Evolutionary conservation across 176 grass and related monocot genomes (phyloP).

Genomic region (Elaeis guineensis): DNA sequence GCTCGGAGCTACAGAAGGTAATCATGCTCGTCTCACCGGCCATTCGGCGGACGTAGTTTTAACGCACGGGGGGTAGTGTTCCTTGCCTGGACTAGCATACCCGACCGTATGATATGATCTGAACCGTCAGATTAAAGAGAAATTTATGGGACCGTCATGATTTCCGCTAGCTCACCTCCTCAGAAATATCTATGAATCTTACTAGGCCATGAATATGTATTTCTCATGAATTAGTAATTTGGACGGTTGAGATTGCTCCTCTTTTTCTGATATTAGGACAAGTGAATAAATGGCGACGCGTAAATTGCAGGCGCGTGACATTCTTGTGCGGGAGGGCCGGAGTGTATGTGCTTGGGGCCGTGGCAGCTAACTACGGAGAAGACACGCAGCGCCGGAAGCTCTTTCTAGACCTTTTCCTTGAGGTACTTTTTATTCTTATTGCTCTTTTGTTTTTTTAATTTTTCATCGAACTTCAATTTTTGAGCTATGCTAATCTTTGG

Average conservation of each 20-base stretch:
- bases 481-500: too few species aligned
- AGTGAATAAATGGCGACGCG: not conserved
- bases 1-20: not conserved
- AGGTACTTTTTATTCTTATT: not conserved
- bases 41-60: not conserved
- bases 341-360: not conserved
- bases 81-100: not conserved
- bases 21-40: not conserved
- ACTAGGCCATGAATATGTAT: too few species aligned
- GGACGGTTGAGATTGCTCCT: too few species aligned
- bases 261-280: too few species aligned
- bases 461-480: too few species aligned
- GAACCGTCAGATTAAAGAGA: too few species aligned
- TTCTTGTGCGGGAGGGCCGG: conserved; percentile 1
- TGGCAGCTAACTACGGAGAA: not conserved
- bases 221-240: too few species aligned
- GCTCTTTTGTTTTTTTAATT: too few species aligned
- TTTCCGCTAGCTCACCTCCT: too few species aligned
- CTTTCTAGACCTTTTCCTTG: not conserved
- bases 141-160: too few species aligned
- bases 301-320: not conserved
- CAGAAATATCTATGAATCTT: too few species aligned
- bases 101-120: not conserved
- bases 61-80: not conserved
- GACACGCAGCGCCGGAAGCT: not conserved